Conservation (phyloP, 441 rosid genomes). For the Pelargonium cotyledonis region DNA sequence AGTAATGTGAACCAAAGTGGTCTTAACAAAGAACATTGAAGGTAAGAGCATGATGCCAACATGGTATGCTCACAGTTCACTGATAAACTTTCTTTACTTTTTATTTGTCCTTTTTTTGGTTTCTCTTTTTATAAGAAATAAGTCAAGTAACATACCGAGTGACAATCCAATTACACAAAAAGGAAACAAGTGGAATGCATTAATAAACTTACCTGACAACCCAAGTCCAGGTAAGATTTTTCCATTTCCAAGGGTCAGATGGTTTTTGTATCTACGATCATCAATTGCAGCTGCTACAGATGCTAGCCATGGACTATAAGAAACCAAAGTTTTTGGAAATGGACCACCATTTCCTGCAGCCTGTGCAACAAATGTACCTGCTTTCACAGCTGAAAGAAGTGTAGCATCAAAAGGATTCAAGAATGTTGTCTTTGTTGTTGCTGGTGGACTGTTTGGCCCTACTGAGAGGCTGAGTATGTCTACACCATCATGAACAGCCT, state of each 20-base stretch:
- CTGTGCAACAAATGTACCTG: slow-evolving; percentile 95
- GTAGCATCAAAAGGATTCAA: slow-evolving; percentile 34
- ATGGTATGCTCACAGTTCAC: not conserved
- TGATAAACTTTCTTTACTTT: not conserved
- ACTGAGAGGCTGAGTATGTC: slow-evolving; percentile 95
- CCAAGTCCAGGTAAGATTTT: slow-evolving; percentile 26
- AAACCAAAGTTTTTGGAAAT: slow-evolving; percentile 87
- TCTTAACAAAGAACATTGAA: not conserved
- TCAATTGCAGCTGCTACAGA: slow-evolving; percentile 28
- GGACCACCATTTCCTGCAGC: slow-evolving; percentile 99
- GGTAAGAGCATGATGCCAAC: not conserved
- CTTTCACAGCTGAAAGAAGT: slow-evolving; percentile 93
- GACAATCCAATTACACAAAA: not conserved
- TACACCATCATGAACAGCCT: slow-evolving; percentile 98
- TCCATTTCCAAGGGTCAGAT: slow-evolving; percentile 24
- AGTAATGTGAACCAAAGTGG: not conserved
- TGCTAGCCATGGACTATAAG: slow-evolving; percentile 88
- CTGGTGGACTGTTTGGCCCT: slow-evolving; percentile 94
- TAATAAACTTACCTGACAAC: slow-evolving; percentile 47
- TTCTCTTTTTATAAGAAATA: not conserved
- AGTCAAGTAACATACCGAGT: not conserved
- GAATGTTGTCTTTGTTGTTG: slow-evolving; percentile 45
- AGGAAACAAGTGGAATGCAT: not conserved
- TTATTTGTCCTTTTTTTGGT: not conserved
- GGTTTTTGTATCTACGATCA: slow-evolving; percentile 26